Evolutionary conservation across 78 protist genomes (phyloP), one percentile per base, ranked within the genome.

Genomic region (Salpingoeca rosetta): DNA sequence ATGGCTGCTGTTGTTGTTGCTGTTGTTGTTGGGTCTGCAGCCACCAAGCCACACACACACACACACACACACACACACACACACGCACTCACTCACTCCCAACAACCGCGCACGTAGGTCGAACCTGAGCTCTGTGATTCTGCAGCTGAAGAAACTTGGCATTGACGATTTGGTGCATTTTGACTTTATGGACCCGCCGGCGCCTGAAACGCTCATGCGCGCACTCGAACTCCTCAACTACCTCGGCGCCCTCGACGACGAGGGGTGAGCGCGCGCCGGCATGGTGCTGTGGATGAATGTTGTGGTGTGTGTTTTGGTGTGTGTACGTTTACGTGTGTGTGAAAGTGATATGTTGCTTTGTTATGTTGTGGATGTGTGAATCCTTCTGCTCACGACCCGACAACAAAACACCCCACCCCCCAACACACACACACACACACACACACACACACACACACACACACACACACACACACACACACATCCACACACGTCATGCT

Each of bases 101-200:
- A 97, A 78, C 95, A 97, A 36, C 93, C 93, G 65, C n/a, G n/a
- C n/a, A n/a, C n/a, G n/a, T n/a, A 88, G 99, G 10, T 78, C 94
- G 38, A 92, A 93, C 86, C 75, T 91, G 12, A 81, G 80, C 27
- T 22, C 89, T 0, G 96, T 94, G 0, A 96, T 98, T 31, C 91
- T 98, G 42, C 92, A 88, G 83, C 92, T 97, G 44, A 89, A 93
- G 89, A 89, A 90, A 81, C 86, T 98, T 56, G 99, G 99, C 81
- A 94, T 98, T 41, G 95, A 93, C 39, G 98, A 98, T 44, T 84
- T 97, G 26, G 98, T 98, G 42, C 83, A 93, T 87, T 94, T 98
- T 72, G 99, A 98, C 84, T 98, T 94, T 74, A 97, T 98, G 98
- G 98, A 95, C 81, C 99, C 99, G 39, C 99, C 99, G 0, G 97